Conservation (phyloP, 2,329 filamentous ascomycete species). For the Blumeria graminis region DNA sequence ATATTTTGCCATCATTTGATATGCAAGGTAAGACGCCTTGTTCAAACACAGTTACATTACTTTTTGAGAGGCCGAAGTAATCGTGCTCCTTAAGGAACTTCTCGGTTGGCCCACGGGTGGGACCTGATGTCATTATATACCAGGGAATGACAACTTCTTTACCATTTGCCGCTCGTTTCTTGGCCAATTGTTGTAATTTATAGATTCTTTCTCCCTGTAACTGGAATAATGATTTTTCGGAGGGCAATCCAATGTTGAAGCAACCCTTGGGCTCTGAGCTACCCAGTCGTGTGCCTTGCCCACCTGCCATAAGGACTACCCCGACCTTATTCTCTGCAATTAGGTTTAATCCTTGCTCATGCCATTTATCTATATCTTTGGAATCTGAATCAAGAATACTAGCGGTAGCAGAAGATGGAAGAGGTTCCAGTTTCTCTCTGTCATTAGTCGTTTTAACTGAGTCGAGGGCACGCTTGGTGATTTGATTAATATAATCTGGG, state of each 20-base stretch:
- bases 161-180: conserved; percentile 35
- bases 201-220: conserved; percentile 86
- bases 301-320: conserved; percentile 91
- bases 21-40: conserved; percentile 93
- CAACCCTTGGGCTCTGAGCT: conserved; percentile 94
- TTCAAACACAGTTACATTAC: conserved; percentile 83
- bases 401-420: conserved; percentile 65
- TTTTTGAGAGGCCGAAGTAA: conserved; percentile 71
- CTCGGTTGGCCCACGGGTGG: conserved; percentile 78
- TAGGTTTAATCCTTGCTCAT: conserved; percentile 40
- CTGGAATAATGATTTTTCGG: conserved; percentile 86
- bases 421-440: conserved; percentile 41
- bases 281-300: conserved; percentile 81
- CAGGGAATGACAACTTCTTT: conserved; percentile 53
- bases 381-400: conserved; percentile 76
- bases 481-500: conserved; percentile 65
- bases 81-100: conserved; percentile 72
- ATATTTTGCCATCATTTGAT: conserved; percentile 90
- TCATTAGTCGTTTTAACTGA: conserved; percentile 28
- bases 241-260: conserved; percentile 87
- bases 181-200: conserved; percentile 62
- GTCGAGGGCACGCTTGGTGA: conserved; percentile 61
- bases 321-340: conserved; percentile 47
- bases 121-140: conserved; percentile 99
- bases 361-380: conserved; percentile 63